A percentile compares a stretch with the other conserved stretches of the same genome.
These are phyloP conservation scores for Lasiosphaeria hispida DNA, from an alignment of 495 filamentous ascomycete genomes.

Conservation along the genomic window DNA sequence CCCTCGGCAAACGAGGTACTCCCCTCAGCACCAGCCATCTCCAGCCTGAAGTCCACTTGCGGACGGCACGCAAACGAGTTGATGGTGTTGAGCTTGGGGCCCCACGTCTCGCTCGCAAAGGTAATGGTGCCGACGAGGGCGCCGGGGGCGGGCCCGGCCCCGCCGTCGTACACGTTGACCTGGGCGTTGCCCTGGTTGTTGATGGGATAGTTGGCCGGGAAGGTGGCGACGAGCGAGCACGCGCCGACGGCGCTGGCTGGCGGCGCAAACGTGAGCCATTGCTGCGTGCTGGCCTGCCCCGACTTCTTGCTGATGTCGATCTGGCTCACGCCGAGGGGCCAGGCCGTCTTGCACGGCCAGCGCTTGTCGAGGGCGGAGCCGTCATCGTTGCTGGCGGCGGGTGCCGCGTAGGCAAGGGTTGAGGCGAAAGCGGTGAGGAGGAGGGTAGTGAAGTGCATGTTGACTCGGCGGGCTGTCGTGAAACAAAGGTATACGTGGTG, in stretches of 20 bases:
- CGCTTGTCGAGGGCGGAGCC: constrained; percentile 1
- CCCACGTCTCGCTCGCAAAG: constrained; percentile 15
- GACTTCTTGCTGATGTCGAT: constrained; percentile 21
- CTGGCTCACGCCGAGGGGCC: constrained; percentile 19
- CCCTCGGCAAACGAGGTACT: constrained; percentile 40
- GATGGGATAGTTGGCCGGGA: constrained; percentile 33
- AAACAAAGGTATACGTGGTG: no score
- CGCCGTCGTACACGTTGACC: constrained; percentile 31
- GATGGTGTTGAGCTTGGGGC: constrained; percentile 12
- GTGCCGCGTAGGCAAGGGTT: constrained; percentile 18
- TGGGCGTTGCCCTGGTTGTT: constrained; percentile 19
- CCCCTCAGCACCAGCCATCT: constrained; percentile 32
- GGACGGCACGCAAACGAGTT: constrained; percentile 36
- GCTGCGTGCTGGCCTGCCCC: not conserved
- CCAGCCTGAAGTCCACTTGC: constrained; percentile 24
- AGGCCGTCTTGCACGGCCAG: constrained; percentile 16
- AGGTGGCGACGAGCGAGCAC: constrained; percentile 33
- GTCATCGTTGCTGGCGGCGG: not conserved
- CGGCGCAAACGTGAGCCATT: not conserved
- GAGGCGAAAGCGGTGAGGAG: constrained; percentile 21
- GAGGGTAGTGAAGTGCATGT: constrained; percentile 31
- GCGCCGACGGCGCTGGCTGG: constrained; percentile 16
- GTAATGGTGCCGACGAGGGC: constrained; percentile 29
- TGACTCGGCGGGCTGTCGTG: constrained; percentile 2
- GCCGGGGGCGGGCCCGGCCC: constrained; percentile 26